Conservation (phyloP, 1,284 basidiomycete genomes). For the Apiotrichum porosum region DNA sequence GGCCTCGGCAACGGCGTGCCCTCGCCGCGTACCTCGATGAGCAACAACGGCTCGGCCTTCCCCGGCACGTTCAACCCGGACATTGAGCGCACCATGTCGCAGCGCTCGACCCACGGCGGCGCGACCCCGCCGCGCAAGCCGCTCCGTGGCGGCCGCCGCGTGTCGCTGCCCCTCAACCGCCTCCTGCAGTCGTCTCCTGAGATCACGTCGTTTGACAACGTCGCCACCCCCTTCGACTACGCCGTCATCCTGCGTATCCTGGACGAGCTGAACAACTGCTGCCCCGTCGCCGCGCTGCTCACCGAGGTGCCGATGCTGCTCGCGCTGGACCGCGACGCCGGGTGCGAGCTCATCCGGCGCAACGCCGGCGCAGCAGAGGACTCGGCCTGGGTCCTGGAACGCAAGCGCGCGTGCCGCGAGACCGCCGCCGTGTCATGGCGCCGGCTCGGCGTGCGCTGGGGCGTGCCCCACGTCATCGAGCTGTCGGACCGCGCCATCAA, state of each 20-base stretch:
- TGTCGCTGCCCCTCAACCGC: conserved; percentile 53
- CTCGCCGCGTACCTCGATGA: conserved; percentile 18
- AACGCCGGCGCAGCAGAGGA: conserved; percentile 44
- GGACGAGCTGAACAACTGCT: conserved; percentile 60
- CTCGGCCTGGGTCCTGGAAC: conserved; percentile 36
- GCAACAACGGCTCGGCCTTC: neutral
- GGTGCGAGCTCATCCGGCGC: conserved; percentile 47
- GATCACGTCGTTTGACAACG: conserved; percentile 33
- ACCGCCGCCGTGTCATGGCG: conserved; percentile 63
- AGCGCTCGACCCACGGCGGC: neutral
- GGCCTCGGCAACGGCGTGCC: neutral
- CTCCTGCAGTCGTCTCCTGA: conserved; percentile 44
- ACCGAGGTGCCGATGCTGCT: conserved; percentile 81
- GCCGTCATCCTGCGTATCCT: conserved; percentile 67
- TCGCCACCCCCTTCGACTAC: conserved; percentile 68
- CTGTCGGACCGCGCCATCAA: conserved; percentile 57
- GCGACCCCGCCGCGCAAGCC: conserved; percentile 14
- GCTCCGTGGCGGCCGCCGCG: conserved; percentile 28
- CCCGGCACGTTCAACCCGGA: neutral
- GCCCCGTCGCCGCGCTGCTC: conserved; percentile 68
- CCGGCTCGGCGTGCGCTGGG: conserved; percentile 67
- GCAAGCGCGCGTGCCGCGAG: conserved; percentile 60
- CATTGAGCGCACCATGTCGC: no score
- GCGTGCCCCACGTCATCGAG: conserved; percentile 55
- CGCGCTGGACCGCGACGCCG: conserved; percentile 61